A percentile compares a stretch with the other conserved stretches of the same genome.
phyloP scores from a whole-genome alignment of 2,329 filamentous ascomycete genomes.

The Sporothrix brunneoviolacea region DNA sequence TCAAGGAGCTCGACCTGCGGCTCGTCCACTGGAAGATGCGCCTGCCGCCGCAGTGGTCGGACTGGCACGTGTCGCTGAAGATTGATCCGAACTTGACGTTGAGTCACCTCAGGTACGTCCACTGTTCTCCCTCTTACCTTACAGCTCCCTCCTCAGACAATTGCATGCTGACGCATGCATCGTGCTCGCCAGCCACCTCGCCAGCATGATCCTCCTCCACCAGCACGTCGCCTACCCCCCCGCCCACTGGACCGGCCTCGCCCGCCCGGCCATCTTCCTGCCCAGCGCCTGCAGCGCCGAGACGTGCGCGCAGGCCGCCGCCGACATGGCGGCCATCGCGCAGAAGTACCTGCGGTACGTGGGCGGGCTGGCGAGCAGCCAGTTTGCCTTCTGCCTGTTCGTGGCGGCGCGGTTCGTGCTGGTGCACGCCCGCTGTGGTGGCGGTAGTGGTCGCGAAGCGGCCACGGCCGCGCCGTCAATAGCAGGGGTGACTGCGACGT shows the following conservation, averaged over 20 bases:
- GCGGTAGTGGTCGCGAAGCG: too few species aligned
- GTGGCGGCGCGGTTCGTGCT: slow-evolving; percentile 36
- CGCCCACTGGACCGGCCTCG: slow-evolving; percentile 23
- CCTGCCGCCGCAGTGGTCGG: slow-evolving; percentile 19
- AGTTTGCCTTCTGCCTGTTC: slow-evolving; percentile 42
- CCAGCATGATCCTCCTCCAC: slow-evolving; percentile 43
- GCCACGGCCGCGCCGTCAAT: slow-evolving; percentile 13
- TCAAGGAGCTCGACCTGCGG: slow-evolving; percentile 34
- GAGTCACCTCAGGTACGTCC: slow-evolving; percentile 41
- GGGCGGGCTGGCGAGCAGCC: slow-evolving; percentile 25
- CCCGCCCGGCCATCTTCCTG: too few species aligned
- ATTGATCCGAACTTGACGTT: slow-evolving; percentile 45
- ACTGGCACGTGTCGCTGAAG: slow-evolving; percentile 31
- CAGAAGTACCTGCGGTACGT: slow-evolving; percentile 38
- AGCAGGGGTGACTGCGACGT: slow-evolving; percentile 29
- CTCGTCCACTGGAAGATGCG: slow-evolving; percentile 28
- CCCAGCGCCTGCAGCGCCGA: slow-evolving; percentile 41
- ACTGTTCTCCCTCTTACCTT: too few species aligned
- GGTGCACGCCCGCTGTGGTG: too few species aligned
- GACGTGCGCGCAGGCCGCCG: slow-evolving; percentile 39
- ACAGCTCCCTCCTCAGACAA: too few species aligned
- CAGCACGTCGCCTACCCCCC: slow-evolving; percentile 41
- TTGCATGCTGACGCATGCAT: too few species aligned
- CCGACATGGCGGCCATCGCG: slow-evolving; percentile 39
- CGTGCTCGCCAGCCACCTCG: too few species aligned